Evolutionary conservation across 495 filamentous ascomycete species (phyloP).

Genomic region (Eremomyces bilateralis): DNA sequence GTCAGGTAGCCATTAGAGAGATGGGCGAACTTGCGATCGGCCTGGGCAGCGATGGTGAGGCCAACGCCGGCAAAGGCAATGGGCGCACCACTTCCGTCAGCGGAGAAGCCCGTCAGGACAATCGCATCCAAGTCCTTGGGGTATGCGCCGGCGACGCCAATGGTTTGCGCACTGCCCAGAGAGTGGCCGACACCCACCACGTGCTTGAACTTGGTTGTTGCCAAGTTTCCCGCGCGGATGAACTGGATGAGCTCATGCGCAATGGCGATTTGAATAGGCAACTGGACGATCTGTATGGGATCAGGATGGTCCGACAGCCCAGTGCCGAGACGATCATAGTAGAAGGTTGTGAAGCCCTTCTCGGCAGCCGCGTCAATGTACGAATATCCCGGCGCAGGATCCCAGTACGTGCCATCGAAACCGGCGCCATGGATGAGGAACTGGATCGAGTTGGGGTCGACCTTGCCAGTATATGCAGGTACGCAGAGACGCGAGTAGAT

Average conservation of each 20-base stretch:
- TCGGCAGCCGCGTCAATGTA: slow-evolving; percentile 25
- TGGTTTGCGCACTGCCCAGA: slow-evolving; percentile 26
- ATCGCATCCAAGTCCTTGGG: slow-evolving; percentile 32
- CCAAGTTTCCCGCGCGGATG: slow-evolving; percentile 1
- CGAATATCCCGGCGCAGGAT: not conserved
- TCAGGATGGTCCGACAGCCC: slow-evolving; percentile 30
- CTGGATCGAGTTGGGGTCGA: too few relatives aligned
- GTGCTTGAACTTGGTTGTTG: slow-evolving; percentile 3
- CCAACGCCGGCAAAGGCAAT: slow-evolving; percentile 16
- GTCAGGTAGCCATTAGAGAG: not conserved
- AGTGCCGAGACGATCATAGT: slow-evolving; percentile 33
- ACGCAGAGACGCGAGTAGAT: too few relatives aligned
- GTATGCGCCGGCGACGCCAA: slow-evolving; percentile 24
- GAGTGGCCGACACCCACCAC: slow-evolving; percentile 32
- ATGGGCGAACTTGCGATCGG: not conserved
- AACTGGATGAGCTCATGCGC: slow-evolving; percentile 1
- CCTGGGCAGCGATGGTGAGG: not conserved
- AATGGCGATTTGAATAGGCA: slow-evolving; percentile 2
- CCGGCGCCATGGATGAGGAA: slow-evolving; percentile 40
- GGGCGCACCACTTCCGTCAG: slow-evolving; percentile 17
- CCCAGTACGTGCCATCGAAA: slow-evolving; percentile 23
- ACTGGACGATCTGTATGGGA: slow-evolving; percentile 29
- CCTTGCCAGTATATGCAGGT: too few relatives aligned
- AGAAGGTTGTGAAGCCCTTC: slow-evolving; percentile 26
- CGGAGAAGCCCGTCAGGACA: slow-evolving; percentile 34